Percentiles rank a stretch among this genome's conserved stretches.
phyloP scores from a whole-genome alignment of 129 eudicot species.

The Saussurea involucrata region DNA sequence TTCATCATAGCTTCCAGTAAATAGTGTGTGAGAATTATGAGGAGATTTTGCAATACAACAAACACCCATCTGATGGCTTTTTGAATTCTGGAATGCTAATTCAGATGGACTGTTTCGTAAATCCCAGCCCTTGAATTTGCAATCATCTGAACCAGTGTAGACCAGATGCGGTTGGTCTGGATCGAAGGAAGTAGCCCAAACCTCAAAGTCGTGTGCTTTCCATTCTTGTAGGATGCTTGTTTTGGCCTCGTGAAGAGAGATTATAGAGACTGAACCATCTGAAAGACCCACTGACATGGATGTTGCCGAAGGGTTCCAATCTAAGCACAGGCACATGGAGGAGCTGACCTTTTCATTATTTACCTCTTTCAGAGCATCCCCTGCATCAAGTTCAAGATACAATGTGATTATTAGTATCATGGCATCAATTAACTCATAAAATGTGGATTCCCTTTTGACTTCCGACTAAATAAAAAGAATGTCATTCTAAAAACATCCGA shows the following conservation, averaged over 20 bases:
- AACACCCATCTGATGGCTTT: slow-evolving; percentile 78
- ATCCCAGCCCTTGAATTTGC: slow-evolving; percentile 91
- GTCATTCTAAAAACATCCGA: background rate
- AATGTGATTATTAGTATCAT: background rate
- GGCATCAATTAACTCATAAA: background rate
- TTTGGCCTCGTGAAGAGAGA: slow-evolving; percentile 44
- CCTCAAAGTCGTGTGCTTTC: slow-evolving; percentile 85
- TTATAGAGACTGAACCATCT: slow-evolving; percentile 56
- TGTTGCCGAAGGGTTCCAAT: slow-evolving; percentile 66
- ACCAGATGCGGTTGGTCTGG: slow-evolving; percentile 65
- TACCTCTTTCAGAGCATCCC: slow-evolving; percentile 40
- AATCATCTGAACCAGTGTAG: slow-evolving; percentile 92
- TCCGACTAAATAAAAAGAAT: background rate
- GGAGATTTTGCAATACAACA: slow-evolving; percentile 83
- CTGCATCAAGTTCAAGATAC: slow-evolving; percentile 21
- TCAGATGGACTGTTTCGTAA: slow-evolving; percentile 45
- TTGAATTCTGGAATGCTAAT: slow-evolving; percentile 67
- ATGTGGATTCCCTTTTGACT: background rate
- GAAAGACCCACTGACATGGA: slow-evolving; percentile 68
- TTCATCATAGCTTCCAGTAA: slow-evolving; percentile 84
- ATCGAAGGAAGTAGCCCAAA: slow-evolving; percentile 82
- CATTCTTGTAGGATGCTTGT: slow-evolving; percentile 46
- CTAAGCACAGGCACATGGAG: slow-evolving; percentile 70
- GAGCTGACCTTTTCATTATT: slow-evolving; percentile 49
- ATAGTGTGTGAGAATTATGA: slow-evolving; percentile 47